Base-by-base conservation (phyloP, 1,284 basidiomycete species). In the Sporisorium iseilematis-ciliati region DNA sequence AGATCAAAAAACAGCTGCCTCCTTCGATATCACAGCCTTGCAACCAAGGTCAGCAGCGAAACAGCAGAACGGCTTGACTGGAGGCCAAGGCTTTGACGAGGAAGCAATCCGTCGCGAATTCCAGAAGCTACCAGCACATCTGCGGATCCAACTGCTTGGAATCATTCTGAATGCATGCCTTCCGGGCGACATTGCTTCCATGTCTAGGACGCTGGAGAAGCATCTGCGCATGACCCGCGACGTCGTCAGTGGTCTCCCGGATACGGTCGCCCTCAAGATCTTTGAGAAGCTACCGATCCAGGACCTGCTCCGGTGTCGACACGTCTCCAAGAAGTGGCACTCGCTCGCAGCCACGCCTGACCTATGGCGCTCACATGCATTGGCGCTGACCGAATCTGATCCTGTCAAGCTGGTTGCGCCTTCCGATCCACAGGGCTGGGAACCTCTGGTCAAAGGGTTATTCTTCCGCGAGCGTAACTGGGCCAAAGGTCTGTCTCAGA, bases 391-490 rank as follows among this genome's bases (percentile, higher is more conserved):
- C 0, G 88, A 89, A 7, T 90, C 89, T 20, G 93, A 94, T 79
- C 92, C 93, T 0, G 87, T 89, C 18, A 63, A 71, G 41, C 29
- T 80, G 18, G 42, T 52, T 3, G 57, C 78, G 8, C 78, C 78
- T 8, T 25, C 57, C 5, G 55, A 65, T 46, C 70, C 78, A 11
- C 55, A 60, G 21, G 74, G 66, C 5, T 82, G 83, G 71, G 91
- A 92, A 77, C 89, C 90, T 0, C 86, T 95, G 14, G 95, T 94
- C 83, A 90, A 91, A 46, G 91, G 91, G 4, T 88, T 96, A 7
- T 92, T 93, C 82, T 91, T 92, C 83, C 90, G 94, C 40, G 94
- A 96, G 86, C 89, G 90, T 49, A 95, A 96, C 86, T 94, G 95
- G 89, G 87, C 80, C 33, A 58, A 64, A 33, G 81, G 81, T 29